phyloP scores from a whole-genome alignment of 768 basidiomycete species.

The Lactarius sanguifluus region DNA sequence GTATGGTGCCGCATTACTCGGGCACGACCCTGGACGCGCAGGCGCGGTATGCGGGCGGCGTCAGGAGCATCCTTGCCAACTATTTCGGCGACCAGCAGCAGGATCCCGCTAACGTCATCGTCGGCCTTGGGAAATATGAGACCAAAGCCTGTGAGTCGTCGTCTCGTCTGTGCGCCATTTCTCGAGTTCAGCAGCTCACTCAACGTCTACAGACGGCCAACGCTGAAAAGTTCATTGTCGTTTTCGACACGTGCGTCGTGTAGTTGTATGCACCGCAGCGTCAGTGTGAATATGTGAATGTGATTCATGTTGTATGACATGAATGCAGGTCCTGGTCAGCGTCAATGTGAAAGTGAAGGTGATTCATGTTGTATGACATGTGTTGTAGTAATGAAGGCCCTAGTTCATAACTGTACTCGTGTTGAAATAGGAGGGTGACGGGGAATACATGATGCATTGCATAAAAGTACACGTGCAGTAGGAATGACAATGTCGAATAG shows the following conservation, averaged over 20 bases:
- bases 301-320: neutral
- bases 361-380: neutral
- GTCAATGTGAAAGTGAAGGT: neutral
- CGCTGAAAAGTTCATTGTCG: constrained; percentile 40
- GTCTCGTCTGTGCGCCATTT: constrained; percentile 12
- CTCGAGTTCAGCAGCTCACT: constrained; percentile 6
- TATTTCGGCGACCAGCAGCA: constrained; percentile 65
- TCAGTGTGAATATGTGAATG: neutral
- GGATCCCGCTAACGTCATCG: constrained; percentile 78
- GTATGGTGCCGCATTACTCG: constrained; percentile 86
- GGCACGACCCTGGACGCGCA: constrained; percentile 91
- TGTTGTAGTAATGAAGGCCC: neutral
- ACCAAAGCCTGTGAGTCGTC: constrained; percentile 47
- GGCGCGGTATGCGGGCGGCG: constrained; percentile 76
- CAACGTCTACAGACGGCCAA: constrained; percentile 45
- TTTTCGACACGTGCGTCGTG: neutral
- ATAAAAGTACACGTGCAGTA: constrained; percentile 29
- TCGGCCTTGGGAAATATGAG: constrained; percentile 46
- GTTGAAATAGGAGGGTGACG: neutral
- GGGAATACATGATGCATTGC: constrained; percentile 17
- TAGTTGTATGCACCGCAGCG: neutral
- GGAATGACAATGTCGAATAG: neutral
- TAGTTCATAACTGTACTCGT: neutral
- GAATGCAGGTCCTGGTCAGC: neutral
- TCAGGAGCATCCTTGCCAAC: constrained; percentile 68